Evolutionary conservation across 768 basidiomycete species (phyloP).

Genomic region (Chalciporus piperatus): DNA sequence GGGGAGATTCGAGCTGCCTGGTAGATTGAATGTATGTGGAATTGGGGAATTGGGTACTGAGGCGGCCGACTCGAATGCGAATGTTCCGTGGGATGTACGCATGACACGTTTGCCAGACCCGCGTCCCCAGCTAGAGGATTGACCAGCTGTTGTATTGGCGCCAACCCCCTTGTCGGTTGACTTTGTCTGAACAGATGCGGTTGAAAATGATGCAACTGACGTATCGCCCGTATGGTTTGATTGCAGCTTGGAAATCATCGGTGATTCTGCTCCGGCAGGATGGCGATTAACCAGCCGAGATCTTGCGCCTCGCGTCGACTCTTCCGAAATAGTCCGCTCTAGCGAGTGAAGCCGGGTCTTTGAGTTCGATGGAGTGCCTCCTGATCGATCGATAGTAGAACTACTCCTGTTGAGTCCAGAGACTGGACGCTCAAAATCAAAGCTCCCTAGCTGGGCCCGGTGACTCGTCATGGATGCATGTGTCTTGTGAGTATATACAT

Average conservation of each 20-base stretch:
- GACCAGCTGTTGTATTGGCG: conserved; percentile 31
- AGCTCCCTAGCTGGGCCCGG: conserved; percentile 64
- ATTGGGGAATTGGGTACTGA: conserved; percentile 43
- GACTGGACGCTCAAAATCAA: conserved; percentile 73
- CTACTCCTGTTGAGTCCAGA: conserved; percentile 31
- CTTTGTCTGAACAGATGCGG: conserved; percentile 40
- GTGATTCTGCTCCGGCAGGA: conserved; percentile 17
- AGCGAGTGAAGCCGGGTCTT: conserved; percentile 15
- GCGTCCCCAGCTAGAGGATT: conserved; percentile 58
- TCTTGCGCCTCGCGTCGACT: conserved; percentile 21
- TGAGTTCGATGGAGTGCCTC: conserved; percentile 8
- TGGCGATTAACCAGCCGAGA: conserved; percentile 7
- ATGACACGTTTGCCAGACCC: conserved; percentile 41
- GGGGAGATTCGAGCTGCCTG: conserved; percentile 9
- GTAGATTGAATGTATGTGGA: conserved; percentile 18
- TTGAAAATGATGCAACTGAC: conserved; percentile 32
- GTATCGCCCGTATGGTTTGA: conserved; percentile 38
- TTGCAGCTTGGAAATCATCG: conserved; percentile 25
- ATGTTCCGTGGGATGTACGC: conserved; percentile 53
- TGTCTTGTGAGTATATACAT: conserved; percentile 8
- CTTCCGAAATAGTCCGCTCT: conserved; percentile 27
- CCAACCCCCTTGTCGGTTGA: conserved; percentile 28
- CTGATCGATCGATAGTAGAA: conserved; percentile 25
- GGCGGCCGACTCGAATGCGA: conserved; percentile 68
- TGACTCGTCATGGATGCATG: conserved; percentile 30